Evolutionary conservation across 2,329 filamentous ascomycete genomes (phyloP), one percentile per base, ranked within the genome.

Genomic region (Penicillium frequentans): DNA sequence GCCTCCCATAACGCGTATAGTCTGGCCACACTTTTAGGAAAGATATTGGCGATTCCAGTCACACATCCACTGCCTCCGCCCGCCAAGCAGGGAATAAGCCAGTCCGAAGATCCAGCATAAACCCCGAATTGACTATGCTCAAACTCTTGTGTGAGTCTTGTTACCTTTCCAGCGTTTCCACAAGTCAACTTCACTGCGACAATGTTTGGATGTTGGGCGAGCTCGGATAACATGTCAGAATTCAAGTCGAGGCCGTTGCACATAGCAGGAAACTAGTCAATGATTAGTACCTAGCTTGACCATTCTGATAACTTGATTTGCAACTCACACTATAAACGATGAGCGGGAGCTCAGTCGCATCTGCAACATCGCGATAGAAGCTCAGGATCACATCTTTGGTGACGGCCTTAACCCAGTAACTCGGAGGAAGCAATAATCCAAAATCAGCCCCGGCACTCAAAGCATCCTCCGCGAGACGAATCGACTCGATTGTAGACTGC

Each of bases 21-120:
- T 1, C 63, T 69, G 0, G 77, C 68, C 0, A 76, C 77, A 1
- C 73, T 73, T 24, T 74, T 71, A 0, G 80, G 79, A 49, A 81
- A 82, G 9, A 82, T 71, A 52, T 79, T 80, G 3, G 78, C 80
- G 68, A 79, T 76, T 1, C 73, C 79, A 19, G 73, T 80, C 11
- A 78, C 79, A 58, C 77, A 81, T 23, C 73, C 80, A 27, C 70
- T 75, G 44, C 72, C 78, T 9, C 73, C 76, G 0, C 69, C 71
- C 10, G 73, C 66, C 5, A 80, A 80, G 0, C 75, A 74, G 1
- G 77, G 77, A 1, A 79, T 64, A 0, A 80, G 65, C 58, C 76
- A 79, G 58, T 81, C 78, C 11, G 73, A 76, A 37, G 75, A 78
- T 3, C 79, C 78, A 0, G 77, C 77, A 49, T 74, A 78, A 1